These are phyloP conservation scores for Parathielavia hyrcaniae DNA, from an alignment of 495 filamentous ascomycete species.

Conservation along the genomic window DNA sequence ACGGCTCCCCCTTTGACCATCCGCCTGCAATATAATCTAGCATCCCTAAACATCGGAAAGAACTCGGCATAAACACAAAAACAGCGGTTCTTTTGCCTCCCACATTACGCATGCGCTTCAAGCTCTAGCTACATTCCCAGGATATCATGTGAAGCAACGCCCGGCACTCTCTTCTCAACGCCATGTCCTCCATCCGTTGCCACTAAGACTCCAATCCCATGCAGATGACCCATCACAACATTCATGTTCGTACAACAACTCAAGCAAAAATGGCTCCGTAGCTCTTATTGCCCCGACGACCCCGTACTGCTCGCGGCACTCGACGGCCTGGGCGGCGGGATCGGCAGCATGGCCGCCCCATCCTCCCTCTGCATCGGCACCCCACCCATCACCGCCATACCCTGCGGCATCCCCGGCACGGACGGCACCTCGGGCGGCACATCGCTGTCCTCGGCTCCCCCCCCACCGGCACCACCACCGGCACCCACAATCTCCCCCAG, in stretches of 20 bases:
- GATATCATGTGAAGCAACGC: neutral
- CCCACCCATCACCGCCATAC: constrained; percentile 36
- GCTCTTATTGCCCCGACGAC: constrained; percentile 33
- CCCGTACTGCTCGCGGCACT: constrained; percentile 40
- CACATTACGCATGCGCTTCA: neutral
- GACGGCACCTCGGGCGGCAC: constrained; percentile 15
- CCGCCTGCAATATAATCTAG: too few relatives aligned
- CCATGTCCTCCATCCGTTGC: neutral
- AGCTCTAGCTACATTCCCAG: neutral
- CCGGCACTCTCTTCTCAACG: neutral
- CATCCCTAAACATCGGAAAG: too few relatives aligned
- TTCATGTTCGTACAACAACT: neutral
- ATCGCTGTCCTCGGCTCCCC: constrained; percentile 4
- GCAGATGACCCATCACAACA: neutral
- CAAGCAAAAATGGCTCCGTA: neutral
- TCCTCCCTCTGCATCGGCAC: constrained; percentile 45
- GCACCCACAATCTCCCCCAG: constrained; percentile 10
- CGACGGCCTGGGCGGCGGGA: constrained; percentile 38
- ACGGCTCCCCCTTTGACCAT: too few relatives aligned
- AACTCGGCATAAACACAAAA: too few relatives aligned
- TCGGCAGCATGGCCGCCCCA: constrained; percentile 20
- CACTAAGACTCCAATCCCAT: constrained; percentile 2
- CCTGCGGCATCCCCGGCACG: constrained; percentile 20
- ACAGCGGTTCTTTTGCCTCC: too few relatives aligned
- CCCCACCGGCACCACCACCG: neutral